phyloP scores from a whole-genome alignment of 2,329 filamentous ascomycete species.

The Curvularia spicifera region DNA sequence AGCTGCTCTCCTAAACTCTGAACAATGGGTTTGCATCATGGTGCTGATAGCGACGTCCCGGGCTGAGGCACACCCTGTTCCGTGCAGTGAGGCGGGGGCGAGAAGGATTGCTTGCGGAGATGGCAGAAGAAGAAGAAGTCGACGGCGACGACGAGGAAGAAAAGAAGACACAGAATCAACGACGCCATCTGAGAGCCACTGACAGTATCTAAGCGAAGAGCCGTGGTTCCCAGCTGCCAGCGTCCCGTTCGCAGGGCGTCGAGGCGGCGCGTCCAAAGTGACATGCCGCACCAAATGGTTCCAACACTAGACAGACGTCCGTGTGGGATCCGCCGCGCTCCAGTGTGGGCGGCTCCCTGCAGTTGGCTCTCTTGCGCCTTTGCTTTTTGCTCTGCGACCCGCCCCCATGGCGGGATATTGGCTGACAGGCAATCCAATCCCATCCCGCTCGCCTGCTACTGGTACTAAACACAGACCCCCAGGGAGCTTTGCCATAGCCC shows the following conservation, averaged over 20 bases:
- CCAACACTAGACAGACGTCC: constrained; percentile 5
- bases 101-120: neutral
- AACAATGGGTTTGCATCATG: constrained; percentile 20
- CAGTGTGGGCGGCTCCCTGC: constrained; percentile 27
- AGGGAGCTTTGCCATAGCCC: constrained; percentile 20
- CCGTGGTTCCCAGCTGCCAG: neutral
- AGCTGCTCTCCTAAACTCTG: constrained; percentile 10
- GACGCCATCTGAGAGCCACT: neutral
- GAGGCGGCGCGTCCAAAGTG: neutral
- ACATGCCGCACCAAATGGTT: constrained; percentile 41
- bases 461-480: constrained; percentile 37
- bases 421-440: constrained; percentile 22
- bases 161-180: neutral
- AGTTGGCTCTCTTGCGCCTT: constrained; percentile 14
- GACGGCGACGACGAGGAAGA: neutral
- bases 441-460: constrained; percentile 26
- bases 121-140: constrained; percentile 1
- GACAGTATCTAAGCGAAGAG: neutral
- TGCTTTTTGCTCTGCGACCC: constrained; percentile 13
- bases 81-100: neutral
- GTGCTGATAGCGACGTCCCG: constrained; percentile 18
- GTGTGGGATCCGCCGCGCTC: constrained; percentile 7
- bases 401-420: constrained; percentile 32
- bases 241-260: neutral
- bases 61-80: constrained; percentile 1